Conservation (phyloP, 805 yeast genomes). For the Metschnikowia bowlesiae region DNA sequence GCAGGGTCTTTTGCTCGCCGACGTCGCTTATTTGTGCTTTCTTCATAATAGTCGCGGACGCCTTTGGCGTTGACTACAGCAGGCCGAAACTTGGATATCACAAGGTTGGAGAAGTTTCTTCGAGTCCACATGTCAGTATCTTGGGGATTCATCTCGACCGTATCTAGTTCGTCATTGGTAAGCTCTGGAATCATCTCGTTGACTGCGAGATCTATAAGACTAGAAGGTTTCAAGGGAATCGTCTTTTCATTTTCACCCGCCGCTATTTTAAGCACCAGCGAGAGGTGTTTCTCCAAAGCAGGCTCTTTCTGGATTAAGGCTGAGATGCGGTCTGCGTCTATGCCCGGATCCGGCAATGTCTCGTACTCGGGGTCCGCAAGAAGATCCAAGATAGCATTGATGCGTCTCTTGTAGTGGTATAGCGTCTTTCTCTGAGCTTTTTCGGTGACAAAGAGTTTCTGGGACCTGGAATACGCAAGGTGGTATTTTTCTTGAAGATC, state of each 20-base stretch:
- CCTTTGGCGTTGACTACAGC: constrained; percentile 22
- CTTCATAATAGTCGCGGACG: constrained; percentile 17
- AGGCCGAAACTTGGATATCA: constrained; percentile 33
- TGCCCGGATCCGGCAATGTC: neutral
- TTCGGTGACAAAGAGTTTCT: constrained; percentile 28
- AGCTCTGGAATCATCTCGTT: constrained; percentile 36
- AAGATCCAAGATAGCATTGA: constrained; percentile 33
- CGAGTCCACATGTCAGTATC: constrained; percentile 36
- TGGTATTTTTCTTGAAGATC: constrained; percentile 25
- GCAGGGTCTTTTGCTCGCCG: constrained; percentile 3
- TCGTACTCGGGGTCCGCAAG: constrained; percentile 18
- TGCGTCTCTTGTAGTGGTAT: constrained; percentile 31
- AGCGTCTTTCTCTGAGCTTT: constrained; percentile 32
- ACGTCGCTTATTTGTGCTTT: neutral
- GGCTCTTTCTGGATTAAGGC: constrained; percentile 23
- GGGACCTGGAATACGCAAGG: constrained; percentile 21
- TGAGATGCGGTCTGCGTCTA: constrained; percentile 18
- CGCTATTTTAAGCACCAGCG: constrained; percentile 16
- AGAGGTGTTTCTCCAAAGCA: constrained; percentile 14
- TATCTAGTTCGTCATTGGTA: constrained; percentile 32
- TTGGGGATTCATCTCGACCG: constrained; percentile 37
- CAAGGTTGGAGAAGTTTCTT: constrained; percentile 32
- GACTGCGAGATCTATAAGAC: constrained; percentile 25
- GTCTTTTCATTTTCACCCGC: constrained; percentile 4
- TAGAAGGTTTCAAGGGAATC: constrained; percentile 16